These are phyloP conservation scores for Cutaneotrichosporon sp. DNA, from an alignment of 1,284 basidiomycete species.

Conservation along the genomic window DNA sequence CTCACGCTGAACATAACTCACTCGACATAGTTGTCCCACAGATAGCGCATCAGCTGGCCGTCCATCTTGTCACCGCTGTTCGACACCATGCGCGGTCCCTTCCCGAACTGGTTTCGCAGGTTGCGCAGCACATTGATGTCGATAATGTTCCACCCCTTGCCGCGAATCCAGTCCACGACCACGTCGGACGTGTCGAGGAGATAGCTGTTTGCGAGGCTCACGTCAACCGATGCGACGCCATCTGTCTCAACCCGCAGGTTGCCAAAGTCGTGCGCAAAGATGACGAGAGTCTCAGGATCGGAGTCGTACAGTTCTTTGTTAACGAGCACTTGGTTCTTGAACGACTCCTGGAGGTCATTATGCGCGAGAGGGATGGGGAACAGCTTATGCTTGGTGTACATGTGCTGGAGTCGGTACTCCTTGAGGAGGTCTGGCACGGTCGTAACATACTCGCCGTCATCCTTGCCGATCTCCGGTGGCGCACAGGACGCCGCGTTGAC, in stretches of 20 bases:
- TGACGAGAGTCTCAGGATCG: conserved; percentile 62
- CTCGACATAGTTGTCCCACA: conserved; percentile 97
- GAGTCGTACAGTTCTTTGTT: conserved; percentile 59
- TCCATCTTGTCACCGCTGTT: conserved; percentile 34
- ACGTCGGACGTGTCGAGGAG: conserved; percentile 80
- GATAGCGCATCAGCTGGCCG: conserved; percentile 68
- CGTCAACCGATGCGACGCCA: conserved; percentile 69
- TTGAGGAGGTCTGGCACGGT: conserved; percentile 70
- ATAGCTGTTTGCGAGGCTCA: conserved; percentile 76
- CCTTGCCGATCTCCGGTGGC: conserved; percentile 58
- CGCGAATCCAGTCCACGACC: conserved; percentile 73
- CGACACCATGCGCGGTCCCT: conserved; percentile 32
- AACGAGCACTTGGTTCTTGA: conserved; percentile 78
- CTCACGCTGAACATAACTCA: conserved; percentile 51
- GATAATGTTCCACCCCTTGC: conserved; percentile 66
- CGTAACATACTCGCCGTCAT: conserved; percentile 23
- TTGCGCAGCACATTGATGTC: conserved; percentile 85
- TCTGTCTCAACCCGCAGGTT: conserved; percentile 79
- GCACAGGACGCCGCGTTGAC: conserved; percentile 76
- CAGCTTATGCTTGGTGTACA: conserved; percentile 72
- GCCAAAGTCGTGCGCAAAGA: conserved; percentile 90
- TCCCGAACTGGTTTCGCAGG: conserved; percentile 55
- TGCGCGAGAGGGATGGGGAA: conserved; percentile 75
- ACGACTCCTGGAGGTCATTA: conserved; percentile 65
- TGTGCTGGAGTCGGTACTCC: conserved; percentile 73